Evolutionary conservation across 2,329 filamentous ascomycete genomes (phyloP).

Genomic region (Paecilomyces fulvus): DNA sequence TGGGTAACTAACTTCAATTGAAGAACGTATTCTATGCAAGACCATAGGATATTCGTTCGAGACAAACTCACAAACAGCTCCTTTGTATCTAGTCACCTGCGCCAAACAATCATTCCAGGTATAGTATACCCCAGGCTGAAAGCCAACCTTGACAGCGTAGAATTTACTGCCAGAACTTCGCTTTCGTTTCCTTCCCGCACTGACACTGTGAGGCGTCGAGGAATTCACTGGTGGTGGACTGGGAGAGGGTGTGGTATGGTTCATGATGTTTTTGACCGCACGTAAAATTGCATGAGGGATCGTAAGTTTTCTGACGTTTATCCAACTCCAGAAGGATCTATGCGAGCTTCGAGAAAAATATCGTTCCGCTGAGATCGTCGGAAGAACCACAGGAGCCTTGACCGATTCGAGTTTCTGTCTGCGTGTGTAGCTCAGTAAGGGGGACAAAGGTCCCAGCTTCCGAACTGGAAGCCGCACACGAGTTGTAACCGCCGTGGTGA

Average conservation of each 20-base stretch:
- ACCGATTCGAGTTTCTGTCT: constrained; percentile 12
- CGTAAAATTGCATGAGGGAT: background rate
- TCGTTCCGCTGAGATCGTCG: background rate
- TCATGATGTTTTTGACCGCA: constrained; percentile 14
- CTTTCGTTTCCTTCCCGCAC: constrained; percentile 48
- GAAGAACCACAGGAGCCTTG: constrained; percentile 1
- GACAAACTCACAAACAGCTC: constrained; percentile 56
- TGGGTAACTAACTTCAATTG: background rate
- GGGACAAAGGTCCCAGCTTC: constrained; percentile 19
- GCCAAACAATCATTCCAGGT: constrained; percentile 54
- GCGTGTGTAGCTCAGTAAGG: constrained; percentile 16
- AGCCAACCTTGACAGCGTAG: constrained; percentile 56
- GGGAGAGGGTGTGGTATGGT: constrained; percentile 26
- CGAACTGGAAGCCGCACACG: constrained; percentile 14
- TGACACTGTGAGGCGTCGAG: constrained; percentile 21
- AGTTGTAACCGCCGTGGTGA: background rate
- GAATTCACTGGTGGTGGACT: constrained; percentile 23
- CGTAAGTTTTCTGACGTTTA: background rate
- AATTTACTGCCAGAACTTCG: constrained; percentile 46
- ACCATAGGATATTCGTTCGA: background rate
- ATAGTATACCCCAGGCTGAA: constrained; percentile 54
- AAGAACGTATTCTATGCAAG: too few relatives aligned
- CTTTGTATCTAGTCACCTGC: constrained; percentile 55
- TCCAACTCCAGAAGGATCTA: background rate
- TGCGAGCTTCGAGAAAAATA: background rate